Evolutionary conservation across 345 rosid genomes (phyloP), one percentile per base, ranked within the genome.

Genomic region (Atalantia buxifolia): DNA sequence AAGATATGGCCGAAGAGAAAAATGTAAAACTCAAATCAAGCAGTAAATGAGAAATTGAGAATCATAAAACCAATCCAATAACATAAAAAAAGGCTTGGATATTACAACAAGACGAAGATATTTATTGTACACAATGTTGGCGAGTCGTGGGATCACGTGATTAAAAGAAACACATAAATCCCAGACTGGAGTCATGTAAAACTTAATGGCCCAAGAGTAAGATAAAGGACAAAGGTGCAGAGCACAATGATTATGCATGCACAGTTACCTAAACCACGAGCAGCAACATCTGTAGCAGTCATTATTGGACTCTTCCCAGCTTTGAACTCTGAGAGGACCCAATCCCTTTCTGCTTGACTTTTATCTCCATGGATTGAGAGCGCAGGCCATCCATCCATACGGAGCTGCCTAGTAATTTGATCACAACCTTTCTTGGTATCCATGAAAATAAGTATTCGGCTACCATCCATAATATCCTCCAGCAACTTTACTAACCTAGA

Each of bases 271-370:
- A 97, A 82, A 75, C 99, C 99, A 82, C 99, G 98, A 81, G 99
- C 99, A 62, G 98, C 99, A 12, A 97, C 99, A 77, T 97, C 99
- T n/a, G 99, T 97, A 71, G 99, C 99, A 66, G 98, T 93, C 99
- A 97, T 97, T 87, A 97, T 94, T 60, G 98, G 99, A 81, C 97
- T 94, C 80, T 94, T 97, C 75, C 99, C 99, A 69, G 97, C 88
- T 86, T 88, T 97, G 86, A 97, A 97, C 86, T 94, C 99, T 1
- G 99, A 90, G 61, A 97, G 98, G 68, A 97, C 99, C 99, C 99
- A 97, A 78, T 94, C 99, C 80, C 99, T 90, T 84, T 97, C 99
- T 13, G 99, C 98, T 89, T 97, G 99, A 78, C 98, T 97, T 91
- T 97, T 97, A 88, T 97, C 98, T 31, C 99, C 98, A 78, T 97